These are phyloP conservation scores for Sclerotinia sclerotiorum DNA, from an alignment of 2,329 filamentous ascomycete genomes.

Conservation along the genomic window DNA sequence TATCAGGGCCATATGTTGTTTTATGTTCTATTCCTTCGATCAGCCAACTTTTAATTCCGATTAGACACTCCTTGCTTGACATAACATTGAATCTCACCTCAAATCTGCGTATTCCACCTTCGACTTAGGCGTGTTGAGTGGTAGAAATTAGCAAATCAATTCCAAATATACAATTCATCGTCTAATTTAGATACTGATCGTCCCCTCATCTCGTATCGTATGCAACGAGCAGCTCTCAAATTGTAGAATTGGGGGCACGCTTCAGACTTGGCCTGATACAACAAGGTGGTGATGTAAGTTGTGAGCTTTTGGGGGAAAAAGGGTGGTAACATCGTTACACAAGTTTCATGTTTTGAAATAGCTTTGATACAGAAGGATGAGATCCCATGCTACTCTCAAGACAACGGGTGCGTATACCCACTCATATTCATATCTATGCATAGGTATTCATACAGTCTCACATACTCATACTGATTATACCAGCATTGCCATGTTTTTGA, in stretches of 20 bases:
- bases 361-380: not conserved
- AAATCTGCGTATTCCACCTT: not conserved
- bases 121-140: not conserved
- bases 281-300: not conserved
- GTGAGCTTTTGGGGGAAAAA: not conserved
- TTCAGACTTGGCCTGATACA: constrained; percentile 2
- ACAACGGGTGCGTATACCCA: not conserved
- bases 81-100: not conserved
- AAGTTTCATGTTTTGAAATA: constrained; percentile 13
- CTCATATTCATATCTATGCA: not conserved
- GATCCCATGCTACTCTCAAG: constrained; percentile 7
- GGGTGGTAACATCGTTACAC: not conserved
- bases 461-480: constrained; percentile 4
- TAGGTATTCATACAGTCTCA: too few relatives aligned
- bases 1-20: not conserved
- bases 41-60: not conserved
- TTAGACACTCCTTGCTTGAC: not conserved
- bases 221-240: not conserved
- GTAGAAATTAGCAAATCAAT: not conserved
- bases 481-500: constrained; percentile 3
- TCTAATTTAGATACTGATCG: not conserved
- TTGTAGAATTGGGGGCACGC: not conserved
- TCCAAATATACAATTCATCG: not conserved
- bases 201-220: not conserved
- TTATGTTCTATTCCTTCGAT: not conserved